Conservation (phyloP, 1,284 basidiomycete genomes). For the Boletellus deceptivus region DNA sequence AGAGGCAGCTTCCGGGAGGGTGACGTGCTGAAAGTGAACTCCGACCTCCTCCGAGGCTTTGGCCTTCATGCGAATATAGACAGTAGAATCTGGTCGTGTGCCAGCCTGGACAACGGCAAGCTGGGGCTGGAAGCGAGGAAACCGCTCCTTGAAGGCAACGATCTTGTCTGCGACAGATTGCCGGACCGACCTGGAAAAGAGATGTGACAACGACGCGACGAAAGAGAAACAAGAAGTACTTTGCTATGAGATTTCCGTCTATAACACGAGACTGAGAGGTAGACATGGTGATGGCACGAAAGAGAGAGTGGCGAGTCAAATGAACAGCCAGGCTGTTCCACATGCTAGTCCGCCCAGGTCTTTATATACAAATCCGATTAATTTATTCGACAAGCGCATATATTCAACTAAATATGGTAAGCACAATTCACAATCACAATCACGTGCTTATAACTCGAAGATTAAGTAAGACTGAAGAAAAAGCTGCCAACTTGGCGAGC, state of each 20-base stretch:
- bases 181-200: slow-evolving; percentile 67
- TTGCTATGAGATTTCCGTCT: slow-evolving; percentile 87
- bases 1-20: slow-evolving; percentile 67
- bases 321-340: neutral
- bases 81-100: slow-evolving; percentile 82
- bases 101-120: slow-evolving; percentile 96
- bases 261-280: slow-evolving; percentile 57
- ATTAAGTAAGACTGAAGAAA: neutral
- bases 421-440: slow-evolving; percentile 4
- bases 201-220: slow-evolving; percentile 10
- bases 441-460: slow-evolving; percentile 22
- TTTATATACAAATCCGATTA: neutral
- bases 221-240: slow-evolving; percentile 49
- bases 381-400: neutral
- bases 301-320: slow-evolving; percentile 30
- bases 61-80: slow-evolving; percentile 97
- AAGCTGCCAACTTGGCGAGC: neutral
- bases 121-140: slow-evolving; percentile 85
- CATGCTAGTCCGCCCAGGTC: slow-evolving; percentile 9
- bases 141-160: slow-evolving; percentile 53
- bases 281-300: slow-evolving; percentile 50
- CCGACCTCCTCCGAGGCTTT: slow-evolving; percentile 96
- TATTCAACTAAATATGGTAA: slow-evolving; percentile 1
- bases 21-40: slow-evolving; percentile 84
- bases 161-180: slow-evolving; percentile 70